Conservation (phyloP, 305 asterid species). For the Fraxinus xanthoxyloides region DNA sequence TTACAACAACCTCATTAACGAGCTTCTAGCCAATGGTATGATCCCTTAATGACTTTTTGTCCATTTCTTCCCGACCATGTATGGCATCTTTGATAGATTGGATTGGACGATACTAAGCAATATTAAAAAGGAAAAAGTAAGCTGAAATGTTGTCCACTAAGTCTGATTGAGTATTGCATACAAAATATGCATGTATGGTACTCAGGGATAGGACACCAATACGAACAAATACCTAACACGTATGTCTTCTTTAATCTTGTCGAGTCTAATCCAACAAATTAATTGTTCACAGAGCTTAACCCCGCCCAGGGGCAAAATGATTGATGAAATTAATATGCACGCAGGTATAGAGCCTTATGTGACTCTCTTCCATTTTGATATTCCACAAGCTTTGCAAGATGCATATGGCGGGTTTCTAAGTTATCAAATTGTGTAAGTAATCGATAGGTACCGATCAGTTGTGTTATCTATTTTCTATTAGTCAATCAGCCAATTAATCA, state of each 20-base stretch:
- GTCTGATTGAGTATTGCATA: background rate
- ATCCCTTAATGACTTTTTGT: background rate
- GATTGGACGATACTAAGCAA: background rate
- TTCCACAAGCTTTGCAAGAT: slow-evolving; percentile 58
- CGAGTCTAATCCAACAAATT: background rate
- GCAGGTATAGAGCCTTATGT: slow-evolving; percentile 56
- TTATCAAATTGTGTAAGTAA: slow-evolving; percentile 48
- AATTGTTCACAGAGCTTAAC: background rate
- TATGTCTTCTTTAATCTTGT: background rate
- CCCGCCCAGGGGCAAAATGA: background rate
- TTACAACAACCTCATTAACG: slow-evolving; percentile 44
- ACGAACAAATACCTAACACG: background rate
- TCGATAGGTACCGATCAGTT: background rate
- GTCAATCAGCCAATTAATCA: background rate
- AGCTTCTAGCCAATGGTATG: slow-evolving; percentile 42
- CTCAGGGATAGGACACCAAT: background rate
- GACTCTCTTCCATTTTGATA: slow-evolving; percentile 49
- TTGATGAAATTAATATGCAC: background rate
- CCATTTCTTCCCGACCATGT: background rate
- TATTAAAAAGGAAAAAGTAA: background rate
- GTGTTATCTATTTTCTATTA: background rate
- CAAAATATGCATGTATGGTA: background rate
- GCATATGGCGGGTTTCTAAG: slow-evolving; percentile 57
- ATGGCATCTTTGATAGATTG: background rate
- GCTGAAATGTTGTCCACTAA: background rate